phyloP scores from a whole-genome alignment of 2,329 filamentous ascomycete species.

The Mycocentrospora acerina region DNA sequence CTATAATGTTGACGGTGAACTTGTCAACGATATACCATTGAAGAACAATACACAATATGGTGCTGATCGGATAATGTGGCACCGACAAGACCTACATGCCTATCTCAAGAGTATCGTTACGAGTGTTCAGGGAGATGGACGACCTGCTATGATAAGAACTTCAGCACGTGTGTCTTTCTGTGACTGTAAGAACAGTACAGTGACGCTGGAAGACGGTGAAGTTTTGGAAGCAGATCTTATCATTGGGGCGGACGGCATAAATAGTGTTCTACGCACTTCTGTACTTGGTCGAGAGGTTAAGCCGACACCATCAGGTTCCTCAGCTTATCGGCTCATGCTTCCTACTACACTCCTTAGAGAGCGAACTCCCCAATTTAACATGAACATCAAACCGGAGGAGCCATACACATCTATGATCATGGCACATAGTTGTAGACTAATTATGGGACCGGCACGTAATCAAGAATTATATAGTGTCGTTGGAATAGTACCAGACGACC shows the following conservation, averaged over 20 bases:
- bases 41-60: conserved; percentile 35
- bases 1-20: conserved; percentile 31
- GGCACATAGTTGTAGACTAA: conserved; percentile 45
- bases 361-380: conserved; percentile 21
- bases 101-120: conserved; percentile 50
- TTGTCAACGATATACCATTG: conserved; percentile 37
- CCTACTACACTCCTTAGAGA: conserved; percentile 21
- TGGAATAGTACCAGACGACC: conserved; percentile 48
- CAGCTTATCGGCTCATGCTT: conserved; percentile 44
- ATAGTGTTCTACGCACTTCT: conserved; percentile 27
- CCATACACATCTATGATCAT: conserved; percentile 51
- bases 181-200: conserved; percentile 41
- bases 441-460: conserved; percentile 50
- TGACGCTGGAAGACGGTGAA: conserved; percentile 50
- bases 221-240: conserved; percentile 51
- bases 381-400: conserved; percentile 40
- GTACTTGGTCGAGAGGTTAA: conserved; percentile 20
- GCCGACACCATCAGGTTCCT: conserved; percentile 40
- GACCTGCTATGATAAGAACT: conserved; percentile 41
- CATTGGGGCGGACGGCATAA: conserved; percentile 57
- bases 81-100: conserved; percentile 46
- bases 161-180: conserved; percentile 47
- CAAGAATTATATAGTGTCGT: conserved; percentile 48
- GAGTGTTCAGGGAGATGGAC: conserved; percentile 28
- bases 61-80: conserved; percentile 45